Evolutionary conservation across 495 filamentous ascomycete genomes (phyloP), one percentile per base, ranked within the genome.

Genomic region (Hypomontagnella monticulosa): DNA sequence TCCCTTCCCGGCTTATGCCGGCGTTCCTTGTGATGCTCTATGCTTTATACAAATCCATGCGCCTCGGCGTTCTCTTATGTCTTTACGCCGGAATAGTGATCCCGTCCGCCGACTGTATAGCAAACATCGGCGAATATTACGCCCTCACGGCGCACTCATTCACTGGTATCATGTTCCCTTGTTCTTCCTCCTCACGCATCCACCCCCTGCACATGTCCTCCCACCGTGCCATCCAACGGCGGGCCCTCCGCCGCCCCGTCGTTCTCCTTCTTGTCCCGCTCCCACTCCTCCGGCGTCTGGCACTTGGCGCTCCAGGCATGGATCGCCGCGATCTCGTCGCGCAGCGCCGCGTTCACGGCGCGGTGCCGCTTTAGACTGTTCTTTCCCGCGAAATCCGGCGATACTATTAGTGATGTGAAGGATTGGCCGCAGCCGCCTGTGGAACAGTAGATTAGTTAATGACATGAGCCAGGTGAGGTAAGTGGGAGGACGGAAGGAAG

Each of bases 221-320:
- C 69, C 3, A 73, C 74, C 0, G 79, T 81, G 11, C 79, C 80
- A 1, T 78, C 77, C 33, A 81, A 16, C 3, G 79, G 76, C 18
- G 80, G 79, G 14, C 67, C 73, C 12, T 73, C 77, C 14, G 69
- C 59, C 10, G 69, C 60, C 11, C 63, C 72, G 27, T 59, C 54
- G 4, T 72, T 70, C 0, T 66, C 60, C 41, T 68, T 79, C 72
- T 84, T 84, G 76, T 89, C 84, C 74, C 84, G 88, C 80, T 89
- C 87, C 88, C 91, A 97, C 80, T 99, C 92, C 75, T 93, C 94
- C 1, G 93, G 92, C 12, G 95, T 98, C 80, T 90, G 92, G 77
- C 96, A 98, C 78, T 93, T 97, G 19, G 95, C 92, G 57, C 91
- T 94, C 95, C 95, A 99, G n/a, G 95, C 95, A 82, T 99, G 95